Conservation (phyloP, 208 protist genomes). For the Balamuthia mandrillaris region DNA sequence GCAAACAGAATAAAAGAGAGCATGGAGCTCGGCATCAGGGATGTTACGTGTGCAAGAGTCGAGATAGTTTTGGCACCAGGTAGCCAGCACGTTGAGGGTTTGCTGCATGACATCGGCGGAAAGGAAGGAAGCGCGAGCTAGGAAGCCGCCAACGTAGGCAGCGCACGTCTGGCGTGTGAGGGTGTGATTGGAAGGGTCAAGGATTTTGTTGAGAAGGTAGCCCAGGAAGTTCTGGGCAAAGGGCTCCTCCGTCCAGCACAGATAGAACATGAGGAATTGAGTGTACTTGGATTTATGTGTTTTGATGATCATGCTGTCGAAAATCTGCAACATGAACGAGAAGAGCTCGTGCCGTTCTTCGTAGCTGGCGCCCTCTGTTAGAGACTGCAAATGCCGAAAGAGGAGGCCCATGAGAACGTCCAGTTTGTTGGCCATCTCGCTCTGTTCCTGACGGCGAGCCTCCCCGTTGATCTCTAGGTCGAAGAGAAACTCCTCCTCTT, state of each 20-base stretch:
- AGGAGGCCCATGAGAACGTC: conserved; percentile 35
- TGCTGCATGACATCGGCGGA: background rate
- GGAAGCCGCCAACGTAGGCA: conserved; percentile 55
- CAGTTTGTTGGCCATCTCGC: conserved; percentile 35
- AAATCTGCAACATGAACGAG: conserved; percentile 34
- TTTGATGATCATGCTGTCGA: conserved; percentile 45
- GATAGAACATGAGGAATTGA: conserved; percentile 58
- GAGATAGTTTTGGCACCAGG: conserved; percentile 32
- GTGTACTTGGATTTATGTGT: conserved; percentile 61
- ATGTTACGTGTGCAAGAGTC: background rate
- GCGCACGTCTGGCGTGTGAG: conserved; percentile 41
- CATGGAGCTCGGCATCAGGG: conserved; percentile 51
- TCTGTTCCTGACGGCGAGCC: too few species aligned
- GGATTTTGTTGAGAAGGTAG: conserved; percentile 47
- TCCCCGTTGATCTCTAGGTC: conserved; percentile 27
- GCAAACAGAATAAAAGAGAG: conserved; percentile 52
- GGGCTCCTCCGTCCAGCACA: conserved; percentile 19
- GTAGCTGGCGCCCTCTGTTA: background rate
- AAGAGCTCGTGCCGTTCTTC: conserved; percentile 40
- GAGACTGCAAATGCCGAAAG: conserved; percentile 13
- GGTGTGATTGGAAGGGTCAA: conserved; percentile 21
- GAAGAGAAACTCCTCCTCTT: conserved; percentile 17
- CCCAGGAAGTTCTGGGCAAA: conserved; percentile 44
- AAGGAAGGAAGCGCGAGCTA: conserved; percentile 42
- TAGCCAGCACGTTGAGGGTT: background rate